A percentile compares a stretch with the other conserved stretches of the same genome.
Conservation (phyloP, 108 stramenopile species). For the Fistulifera pelliculosa region DNA sequence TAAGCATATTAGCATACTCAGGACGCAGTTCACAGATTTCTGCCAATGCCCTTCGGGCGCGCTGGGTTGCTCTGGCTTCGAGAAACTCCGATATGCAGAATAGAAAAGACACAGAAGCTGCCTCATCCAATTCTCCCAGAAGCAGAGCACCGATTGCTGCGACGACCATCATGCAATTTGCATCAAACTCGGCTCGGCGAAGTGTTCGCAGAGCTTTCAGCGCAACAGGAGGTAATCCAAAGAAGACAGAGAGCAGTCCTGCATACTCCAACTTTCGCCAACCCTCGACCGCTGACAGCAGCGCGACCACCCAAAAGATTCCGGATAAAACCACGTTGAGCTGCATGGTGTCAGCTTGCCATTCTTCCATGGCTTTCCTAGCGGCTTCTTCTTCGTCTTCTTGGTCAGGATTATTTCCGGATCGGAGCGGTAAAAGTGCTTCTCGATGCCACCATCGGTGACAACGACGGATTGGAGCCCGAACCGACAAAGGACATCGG, state of each 20-base stretch:
- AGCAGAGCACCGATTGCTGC: conserved; percentile 77
- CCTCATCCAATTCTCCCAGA: conserved; percentile 74
- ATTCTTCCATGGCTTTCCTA: conserved; percentile 1
- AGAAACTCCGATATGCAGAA: conserved; percentile 78
- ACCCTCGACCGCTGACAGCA: conserved; percentile 23
- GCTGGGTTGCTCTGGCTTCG: conserved; percentile 57
- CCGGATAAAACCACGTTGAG: conserved; percentile 53
- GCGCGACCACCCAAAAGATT: conserved; percentile 60
- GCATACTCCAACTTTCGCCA: conserved; percentile 44
- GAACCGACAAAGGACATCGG: conserved; percentile 9
- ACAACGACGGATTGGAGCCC: conserved; percentile 24
- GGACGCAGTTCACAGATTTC: conserved; percentile 66
- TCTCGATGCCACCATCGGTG: conserved; percentile 46
- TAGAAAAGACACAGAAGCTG: conserved; percentile 78
- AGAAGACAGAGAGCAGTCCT: conserved; percentile 58
- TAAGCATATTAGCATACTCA: conserved; percentile 73
- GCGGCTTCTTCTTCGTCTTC: conserved; percentile 9
- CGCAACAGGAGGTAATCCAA: conserved; percentile 70
- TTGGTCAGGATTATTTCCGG: conserved; percentile 4
- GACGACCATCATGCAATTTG: conserved; percentile 87
- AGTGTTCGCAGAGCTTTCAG: conserved; percentile 67
- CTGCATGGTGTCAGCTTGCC: conserved; percentile 8
- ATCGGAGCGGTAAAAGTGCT: conserved; percentile 33
- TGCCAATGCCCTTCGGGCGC: conserved; percentile 64
- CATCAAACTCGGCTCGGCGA: conserved; percentile 39